A percentile compares a stretch with the other conserved stretches of the same genome.
phyloP scores from a whole-genome alignment of 2,329 filamentous ascomycete genomes.

The Podosphaera fusca region DNA sequence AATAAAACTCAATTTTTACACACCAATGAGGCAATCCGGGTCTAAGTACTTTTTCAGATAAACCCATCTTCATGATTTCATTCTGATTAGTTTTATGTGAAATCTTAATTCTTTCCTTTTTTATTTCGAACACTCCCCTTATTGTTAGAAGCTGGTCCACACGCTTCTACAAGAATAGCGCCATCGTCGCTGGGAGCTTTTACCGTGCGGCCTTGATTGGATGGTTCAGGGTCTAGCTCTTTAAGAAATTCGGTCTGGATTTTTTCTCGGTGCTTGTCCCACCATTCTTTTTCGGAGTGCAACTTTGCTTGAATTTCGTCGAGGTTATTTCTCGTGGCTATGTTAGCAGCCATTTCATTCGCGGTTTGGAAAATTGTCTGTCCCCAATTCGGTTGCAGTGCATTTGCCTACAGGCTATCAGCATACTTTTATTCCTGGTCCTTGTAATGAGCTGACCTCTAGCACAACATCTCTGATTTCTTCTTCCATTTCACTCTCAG shows the following conservation, averaged over 20 bases:
- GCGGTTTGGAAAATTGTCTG: conserved; percentile 91
- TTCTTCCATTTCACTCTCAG: conserved; percentile 94
- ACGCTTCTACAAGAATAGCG: conserved; percentile 48
- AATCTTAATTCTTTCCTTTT: conserved; percentile 37
- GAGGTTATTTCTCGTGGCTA: conserved; percentile 48
- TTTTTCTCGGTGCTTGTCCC: conserved; percentile 57
- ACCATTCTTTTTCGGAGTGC: conserved; percentile 65
- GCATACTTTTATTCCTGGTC: background rate
- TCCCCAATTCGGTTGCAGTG: conserved; percentile 71
- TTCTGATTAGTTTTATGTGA: no score
- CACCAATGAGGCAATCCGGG: no score
- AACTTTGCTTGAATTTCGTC: conserved; percentile 51
- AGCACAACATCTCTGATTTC: conserved; percentile 83
- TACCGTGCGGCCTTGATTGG: conserved; percentile 18
- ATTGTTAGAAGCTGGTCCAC: conserved; percentile 6
- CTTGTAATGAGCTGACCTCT: conserved; percentile 40
- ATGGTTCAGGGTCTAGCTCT: conserved; percentile 48
- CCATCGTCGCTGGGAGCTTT: conserved; percentile 37
- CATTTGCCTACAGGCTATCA: conserved; percentile 48
- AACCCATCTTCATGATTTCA: no score
- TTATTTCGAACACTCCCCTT: conserved; percentile 30
- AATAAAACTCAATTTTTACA: no score
- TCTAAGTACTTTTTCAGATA: no score
- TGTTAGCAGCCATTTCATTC: conserved; percentile 83
- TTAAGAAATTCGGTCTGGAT: conserved; percentile 64